phyloP scores from a whole-genome alignment of 1,139 yeast genomes.

The Blastobotrys malaysiensis region DNA sequence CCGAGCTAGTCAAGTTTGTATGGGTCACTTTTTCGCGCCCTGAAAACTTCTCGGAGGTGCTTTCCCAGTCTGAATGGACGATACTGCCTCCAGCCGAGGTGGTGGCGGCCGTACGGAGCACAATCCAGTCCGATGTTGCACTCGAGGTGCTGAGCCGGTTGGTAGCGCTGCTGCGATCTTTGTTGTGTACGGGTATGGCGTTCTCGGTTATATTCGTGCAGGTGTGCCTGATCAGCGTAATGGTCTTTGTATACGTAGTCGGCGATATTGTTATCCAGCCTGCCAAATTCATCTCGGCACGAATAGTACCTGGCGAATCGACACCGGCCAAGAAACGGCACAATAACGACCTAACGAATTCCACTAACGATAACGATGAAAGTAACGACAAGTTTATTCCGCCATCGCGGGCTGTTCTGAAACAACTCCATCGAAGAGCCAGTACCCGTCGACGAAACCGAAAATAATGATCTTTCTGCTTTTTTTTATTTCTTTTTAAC shows the following conservation, averaged over 20 bases:
- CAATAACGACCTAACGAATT: neutral
- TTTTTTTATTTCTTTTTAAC: neutral
- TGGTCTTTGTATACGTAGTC: slow-evolving; percentile 26
- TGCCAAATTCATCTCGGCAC: slow-evolving; percentile 2
- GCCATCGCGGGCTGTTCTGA: neutral
- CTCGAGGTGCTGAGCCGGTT: slow-evolving; percentile 6
- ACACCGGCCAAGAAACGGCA: neutral
- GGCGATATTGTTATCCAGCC: slow-evolving; percentile 26
- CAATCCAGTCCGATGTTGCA: slow-evolving; percentile 11
- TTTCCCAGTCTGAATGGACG: slow-evolving; percentile 4
- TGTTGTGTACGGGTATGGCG: slow-evolving; percentile 20
- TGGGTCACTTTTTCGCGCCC: slow-evolving; percentile 26
- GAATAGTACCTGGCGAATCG: neutral
- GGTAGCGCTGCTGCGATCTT: slow-evolving; percentile 7
- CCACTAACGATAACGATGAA: neutral
- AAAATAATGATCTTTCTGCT: neutral
- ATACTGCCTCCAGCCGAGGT: slow-evolving; percentile 26
- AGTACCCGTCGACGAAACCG: neutral
- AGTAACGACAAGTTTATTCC: neutral
- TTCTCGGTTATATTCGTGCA: slow-evolving; percentile 23
- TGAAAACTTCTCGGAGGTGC: slow-evolving; percentile 17
- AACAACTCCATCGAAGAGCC: neutral
- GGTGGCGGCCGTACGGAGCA: slow-evolving; percentile 16
- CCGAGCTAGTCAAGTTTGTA: slow-evolving; percentile 18
- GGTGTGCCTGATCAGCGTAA: slow-evolving; percentile 23